A percentile compares a stretch with the other conserved stretches of the same genome.
Conservation (phyloP, 1,284 basidiomycete species). For the Rhodotorula glutinis region DNA sequence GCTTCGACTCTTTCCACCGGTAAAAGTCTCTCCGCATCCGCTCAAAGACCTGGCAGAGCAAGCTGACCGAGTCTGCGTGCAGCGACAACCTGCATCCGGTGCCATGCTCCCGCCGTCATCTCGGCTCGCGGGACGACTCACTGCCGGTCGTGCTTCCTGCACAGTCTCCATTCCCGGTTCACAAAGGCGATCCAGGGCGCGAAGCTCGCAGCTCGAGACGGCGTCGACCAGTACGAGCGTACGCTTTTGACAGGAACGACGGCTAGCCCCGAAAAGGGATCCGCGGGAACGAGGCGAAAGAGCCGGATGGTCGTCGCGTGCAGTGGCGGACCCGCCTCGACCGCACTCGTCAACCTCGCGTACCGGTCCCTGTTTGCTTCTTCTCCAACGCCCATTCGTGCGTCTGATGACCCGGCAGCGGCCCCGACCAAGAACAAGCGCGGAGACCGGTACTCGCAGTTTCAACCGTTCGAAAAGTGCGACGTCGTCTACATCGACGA, state of each 20-base stretch:
- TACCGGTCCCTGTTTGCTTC: slow-evolving; percentile 9
- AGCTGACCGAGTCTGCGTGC: background rate
- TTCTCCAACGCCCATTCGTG: background rate
- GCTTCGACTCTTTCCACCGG: background rate
- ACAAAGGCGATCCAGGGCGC: slow-evolving; percentile 3
- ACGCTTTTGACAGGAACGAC: background rate
- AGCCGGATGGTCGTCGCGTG: slow-evolving; percentile 22
- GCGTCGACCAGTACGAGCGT: background rate
- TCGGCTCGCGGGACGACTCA: background rate
- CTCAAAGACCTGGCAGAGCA: too few species aligned
- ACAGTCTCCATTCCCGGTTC: slow-evolving; percentile 11
- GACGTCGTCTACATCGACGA: slow-evolving; percentile 32
- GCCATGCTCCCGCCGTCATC: background rate
- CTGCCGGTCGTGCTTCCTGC: slow-evolving; percentile 19
- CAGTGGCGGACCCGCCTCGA: slow-evolving; percentile 10
- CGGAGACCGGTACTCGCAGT: slow-evolving; percentile 5
- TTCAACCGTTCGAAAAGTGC: slow-evolving; percentile 7
- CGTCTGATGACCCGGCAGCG: too few species aligned
- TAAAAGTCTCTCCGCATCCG: too few species aligned
- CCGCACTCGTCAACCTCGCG: slow-evolving; percentile 17
- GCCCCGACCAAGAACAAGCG: background rate
- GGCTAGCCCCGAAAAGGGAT: background rate
- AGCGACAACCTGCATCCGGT: background rate
- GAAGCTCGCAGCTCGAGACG: background rate
- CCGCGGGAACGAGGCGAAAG: too few species aligned